These are phyloP conservation scores for Murraya koenigii DNA, from an alignment of 345 rosid species.

Conservation along the genomic window DNA sequence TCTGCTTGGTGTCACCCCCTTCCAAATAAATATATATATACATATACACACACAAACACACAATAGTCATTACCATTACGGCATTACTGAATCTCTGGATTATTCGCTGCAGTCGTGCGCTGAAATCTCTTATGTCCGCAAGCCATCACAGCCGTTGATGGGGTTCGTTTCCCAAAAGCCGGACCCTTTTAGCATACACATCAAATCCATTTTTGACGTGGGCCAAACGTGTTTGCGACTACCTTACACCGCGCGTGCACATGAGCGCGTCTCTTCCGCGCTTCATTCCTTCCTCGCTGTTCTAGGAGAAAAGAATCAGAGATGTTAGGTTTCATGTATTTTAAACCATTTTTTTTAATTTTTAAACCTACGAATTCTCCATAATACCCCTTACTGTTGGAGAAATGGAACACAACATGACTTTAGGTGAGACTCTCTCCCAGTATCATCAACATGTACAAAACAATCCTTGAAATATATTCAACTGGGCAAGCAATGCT, in stretches of 20 bases:
- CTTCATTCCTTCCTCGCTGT: slow-evolving; percentile 11
- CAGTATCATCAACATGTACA: too few relatives aligned
- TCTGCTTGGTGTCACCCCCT: not conserved
- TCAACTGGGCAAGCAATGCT: not conserved
- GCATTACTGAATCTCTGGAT: not conserved
- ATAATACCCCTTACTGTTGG: slow-evolving; percentile 2
- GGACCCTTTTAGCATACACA: slow-evolving; percentile 9
- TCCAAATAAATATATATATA: not conserved
- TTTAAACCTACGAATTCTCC: not conserved
- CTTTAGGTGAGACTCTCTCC: too few relatives aligned
- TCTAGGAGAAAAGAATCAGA: slow-evolving; percentile 14
- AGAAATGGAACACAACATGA: slow-evolving; percentile 4
- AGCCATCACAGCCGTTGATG: not conserved
- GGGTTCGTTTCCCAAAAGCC: not conserved
- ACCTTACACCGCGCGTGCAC: slow-evolving; percentile 15
- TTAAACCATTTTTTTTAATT: slow-evolving; percentile 7
- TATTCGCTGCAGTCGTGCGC: not conserved
- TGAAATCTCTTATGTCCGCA: not conserved
- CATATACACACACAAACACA: too few relatives aligned
- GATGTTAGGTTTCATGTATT: slow-evolving; percentile 16
- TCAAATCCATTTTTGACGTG: slow-evolving; percentile 26
- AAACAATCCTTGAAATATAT: not conserved
- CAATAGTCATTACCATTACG: too few relatives aligned
- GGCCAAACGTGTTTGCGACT: slow-evolving; percentile 36
- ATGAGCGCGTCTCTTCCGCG: slow-evolving; percentile 22